phyloP scores from a whole-genome alignment of 2,329 filamentous ascomycete species.

The Sarocladiaceae sp. region DNA sequence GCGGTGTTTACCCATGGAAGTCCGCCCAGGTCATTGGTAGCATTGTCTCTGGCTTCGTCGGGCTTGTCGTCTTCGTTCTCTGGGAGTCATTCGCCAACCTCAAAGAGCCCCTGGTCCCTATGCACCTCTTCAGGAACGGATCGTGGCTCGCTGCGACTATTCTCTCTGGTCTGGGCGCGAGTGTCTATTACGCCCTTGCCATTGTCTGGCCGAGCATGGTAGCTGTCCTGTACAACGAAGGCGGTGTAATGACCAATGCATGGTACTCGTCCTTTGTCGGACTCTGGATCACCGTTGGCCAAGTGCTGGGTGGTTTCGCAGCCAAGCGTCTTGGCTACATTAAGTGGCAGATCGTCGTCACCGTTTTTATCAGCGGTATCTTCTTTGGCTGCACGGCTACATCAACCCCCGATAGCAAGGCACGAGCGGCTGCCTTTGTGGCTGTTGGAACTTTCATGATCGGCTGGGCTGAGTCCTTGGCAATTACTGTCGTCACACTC shows the following conservation, averaged over 20 bases:
- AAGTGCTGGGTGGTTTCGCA: slow-evolving; percentile 21
- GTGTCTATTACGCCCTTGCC: slow-evolving; percentile 32
- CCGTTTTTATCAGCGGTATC: slow-evolving; percentile 22
- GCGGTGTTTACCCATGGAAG: slow-evolving; percentile 26
- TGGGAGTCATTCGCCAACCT: slow-evolving; percentile 23
- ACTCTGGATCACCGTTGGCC: slow-evolving; percentile 22
- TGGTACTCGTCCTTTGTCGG: slow-evolving; percentile 23
- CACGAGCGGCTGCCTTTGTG: slow-evolving; percentile 22
- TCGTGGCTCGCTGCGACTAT: slow-evolving; percentile 26
- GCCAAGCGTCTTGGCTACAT: slow-evolving; percentile 23
- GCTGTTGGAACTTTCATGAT: slow-evolving; percentile 28
- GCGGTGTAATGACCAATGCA: slow-evolving; percentile 18
- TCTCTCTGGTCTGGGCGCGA: slow-evolving; percentile 29
- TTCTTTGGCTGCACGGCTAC: slow-evolving; percentile 25
- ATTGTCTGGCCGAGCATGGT: slow-evolving; percentile 33
- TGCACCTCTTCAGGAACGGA: slow-evolving; percentile 29
- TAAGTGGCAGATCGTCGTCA: slow-evolving; percentile 27
- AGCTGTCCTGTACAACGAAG: slow-evolving; percentile 24
- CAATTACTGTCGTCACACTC: slow-evolving; percentile 29
- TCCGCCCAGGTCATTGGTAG: slow-evolving; percentile 24
- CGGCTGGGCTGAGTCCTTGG: slow-evolving; percentile 29
- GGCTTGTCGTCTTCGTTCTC: slow-evolving; percentile 19
- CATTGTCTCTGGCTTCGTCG: slow-evolving; percentile 22
- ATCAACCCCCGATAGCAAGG: slow-evolving; percentile 21
- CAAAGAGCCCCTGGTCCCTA: slow-evolving; percentile 30